These are phyloP conservation scores for Spiraea crenata DNA, from an alignment of 331 rosid genomes.

Conservation along the genomic window DNA sequence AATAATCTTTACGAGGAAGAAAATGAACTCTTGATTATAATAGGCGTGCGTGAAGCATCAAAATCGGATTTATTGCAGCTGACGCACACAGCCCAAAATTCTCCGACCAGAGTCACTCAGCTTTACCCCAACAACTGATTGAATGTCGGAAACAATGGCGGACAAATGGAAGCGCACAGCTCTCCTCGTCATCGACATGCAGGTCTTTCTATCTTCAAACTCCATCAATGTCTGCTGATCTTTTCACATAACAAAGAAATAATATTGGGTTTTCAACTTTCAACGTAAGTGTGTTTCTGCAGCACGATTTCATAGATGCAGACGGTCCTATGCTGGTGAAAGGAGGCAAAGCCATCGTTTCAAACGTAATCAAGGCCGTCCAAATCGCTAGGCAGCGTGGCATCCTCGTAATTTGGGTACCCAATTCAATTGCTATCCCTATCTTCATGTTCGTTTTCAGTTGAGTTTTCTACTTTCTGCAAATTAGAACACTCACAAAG, in stretches of 20 bases:
- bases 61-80: too few relatives aligned
- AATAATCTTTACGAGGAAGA: too few relatives aligned
- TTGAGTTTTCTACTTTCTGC: not conserved
- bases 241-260: not conserved
- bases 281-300: slow-evolving; percentile 18
- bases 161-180: slow-evolving; percentile 47
- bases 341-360: slow-evolving; percentile 70
- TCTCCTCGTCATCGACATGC: slow-evolving; percentile 76
- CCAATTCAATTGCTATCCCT: not conserved
- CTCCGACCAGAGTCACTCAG: not conserved
- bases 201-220: slow-evolving; percentile 38
- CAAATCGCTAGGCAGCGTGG: slow-evolving; percentile 68
- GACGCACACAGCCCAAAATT: too few relatives aligned
- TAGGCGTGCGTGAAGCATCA: too few relatives aligned
- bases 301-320: slow-evolving; percentile 71
- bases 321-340: slow-evolving; percentile 38
- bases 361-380: slow-evolving; percentile 63
- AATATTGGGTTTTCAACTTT: slow-evolving; percentile 2
- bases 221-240: not conserved
- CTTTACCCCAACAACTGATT: not conserved
- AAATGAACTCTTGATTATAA: too few relatives aligned
- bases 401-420: slow-evolving; percentile 72
- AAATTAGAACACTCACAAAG: not conserved
- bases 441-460: not conserved
- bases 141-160: slow-evolving; percentile 33